These are phyloP conservation scores for Rauvolfia tetraphylla DNA, from an alignment of 257 asterid genomes.

Conservation along the genomic window DNA sequence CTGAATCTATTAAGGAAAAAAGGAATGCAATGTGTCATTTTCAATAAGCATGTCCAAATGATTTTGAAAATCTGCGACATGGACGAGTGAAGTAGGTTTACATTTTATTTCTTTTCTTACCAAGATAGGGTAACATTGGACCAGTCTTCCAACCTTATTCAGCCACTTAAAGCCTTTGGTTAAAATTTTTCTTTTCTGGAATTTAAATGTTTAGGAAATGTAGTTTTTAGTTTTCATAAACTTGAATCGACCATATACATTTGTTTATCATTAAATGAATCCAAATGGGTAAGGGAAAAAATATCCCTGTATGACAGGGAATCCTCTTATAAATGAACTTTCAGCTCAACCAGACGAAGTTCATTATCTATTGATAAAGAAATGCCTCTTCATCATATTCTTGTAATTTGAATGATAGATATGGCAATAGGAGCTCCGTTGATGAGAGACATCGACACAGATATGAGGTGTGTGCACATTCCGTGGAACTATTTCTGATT, in stretches of 20 bases:
- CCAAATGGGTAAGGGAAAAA: not conserved
- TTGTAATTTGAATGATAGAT: slow-evolving; percentile 35
- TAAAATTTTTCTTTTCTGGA: not conserved
- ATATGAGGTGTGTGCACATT: slow-evolving; percentile 63
- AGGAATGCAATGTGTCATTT: not conserved
- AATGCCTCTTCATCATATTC: not conserved
- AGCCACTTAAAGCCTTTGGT: not conserved
- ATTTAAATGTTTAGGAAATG: not conserved
- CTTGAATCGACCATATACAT: not conserved
- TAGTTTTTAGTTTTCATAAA: not conserved
- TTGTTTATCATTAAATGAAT: not conserved
- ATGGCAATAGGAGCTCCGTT: slow-evolving; percentile 47
- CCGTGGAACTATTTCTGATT: not conserved
- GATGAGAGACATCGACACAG: slow-evolving; percentile 98
- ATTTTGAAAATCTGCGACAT: not conserved
- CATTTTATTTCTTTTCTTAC: not conserved
- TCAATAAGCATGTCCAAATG: not conserved
- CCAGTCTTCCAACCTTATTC: not conserved
- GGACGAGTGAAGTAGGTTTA: not conserved
- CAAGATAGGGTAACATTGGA: not conserved
- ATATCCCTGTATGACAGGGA: not conserved
- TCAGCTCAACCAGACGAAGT: not conserved
- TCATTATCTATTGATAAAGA: not conserved
- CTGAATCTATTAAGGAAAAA: not conserved
- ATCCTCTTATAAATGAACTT: not conserved